Conservation (phyloP, 2,329 filamentous ascomycete genomes). For the Phialocephala subalpina region DNA sequence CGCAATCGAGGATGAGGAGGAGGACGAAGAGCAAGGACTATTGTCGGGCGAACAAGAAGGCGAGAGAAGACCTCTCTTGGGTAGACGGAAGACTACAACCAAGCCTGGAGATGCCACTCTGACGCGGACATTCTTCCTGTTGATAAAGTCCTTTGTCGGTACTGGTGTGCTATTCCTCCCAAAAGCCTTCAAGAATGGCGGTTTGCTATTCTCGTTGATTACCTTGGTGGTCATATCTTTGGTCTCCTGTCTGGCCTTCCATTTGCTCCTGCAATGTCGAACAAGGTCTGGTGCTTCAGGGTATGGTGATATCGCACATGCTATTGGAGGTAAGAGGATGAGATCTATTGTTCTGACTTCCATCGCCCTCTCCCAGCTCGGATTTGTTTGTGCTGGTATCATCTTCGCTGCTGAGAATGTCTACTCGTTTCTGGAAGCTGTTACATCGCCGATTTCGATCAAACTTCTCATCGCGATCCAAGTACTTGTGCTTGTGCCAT, state of each 20-base stretch:
- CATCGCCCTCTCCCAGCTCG: constrained; percentile 92
- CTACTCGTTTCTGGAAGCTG: constrained; percentile 89
- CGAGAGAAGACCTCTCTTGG: constrained; percentile 78
- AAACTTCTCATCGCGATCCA: constrained; percentile 90
- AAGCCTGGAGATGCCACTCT: constrained; percentile 77
- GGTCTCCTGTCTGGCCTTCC: constrained; percentile 92
- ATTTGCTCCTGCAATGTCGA: constrained; percentile 82
- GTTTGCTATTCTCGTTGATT: constrained; percentile 92
- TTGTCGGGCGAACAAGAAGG: constrained; percentile 73
- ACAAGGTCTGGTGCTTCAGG: constrained; percentile 61
- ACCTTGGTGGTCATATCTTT: constrained; percentile 89
- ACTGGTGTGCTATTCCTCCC: constrained; percentile 93
- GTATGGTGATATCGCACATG: constrained; percentile 93
- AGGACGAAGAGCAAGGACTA: constrained; percentile 71
- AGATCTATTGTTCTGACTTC: constrained; percentile 84
- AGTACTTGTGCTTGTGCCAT: constrained; percentile 89
- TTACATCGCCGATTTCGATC: constrained; percentile 83
- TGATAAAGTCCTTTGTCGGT: constrained; percentile 96
- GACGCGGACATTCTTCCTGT: constrained; percentile 82
- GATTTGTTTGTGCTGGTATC: constrained; percentile 92
- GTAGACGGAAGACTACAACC: constrained; percentile 65
- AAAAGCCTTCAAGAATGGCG: constrained; percentile 90
- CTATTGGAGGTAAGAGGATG: constrained; percentile 89
- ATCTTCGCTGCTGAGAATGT: constrained; percentile 95
- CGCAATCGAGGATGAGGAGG: constrained; percentile 57